Evolutionary conservation across 805 yeast genomes (phyloP).

Genomic region (Starmera pachycereana): DNA sequence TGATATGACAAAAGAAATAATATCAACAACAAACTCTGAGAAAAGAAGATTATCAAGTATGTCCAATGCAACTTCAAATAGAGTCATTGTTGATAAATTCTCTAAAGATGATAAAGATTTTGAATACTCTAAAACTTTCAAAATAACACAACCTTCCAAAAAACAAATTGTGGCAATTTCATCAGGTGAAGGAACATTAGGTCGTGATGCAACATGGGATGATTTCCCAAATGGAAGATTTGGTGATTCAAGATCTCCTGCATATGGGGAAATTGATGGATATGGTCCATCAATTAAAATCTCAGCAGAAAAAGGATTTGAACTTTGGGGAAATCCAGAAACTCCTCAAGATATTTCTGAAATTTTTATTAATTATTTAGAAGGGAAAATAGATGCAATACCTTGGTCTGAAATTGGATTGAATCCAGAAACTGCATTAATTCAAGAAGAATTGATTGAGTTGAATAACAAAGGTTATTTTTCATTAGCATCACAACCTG

Average conservation of each 20-base stretch:
- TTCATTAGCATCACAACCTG: conserved; percentile 94
- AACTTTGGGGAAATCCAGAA: conserved; percentile 75
- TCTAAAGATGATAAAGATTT: conserved; percentile 17
- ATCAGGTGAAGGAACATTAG: conserved; percentile 73
- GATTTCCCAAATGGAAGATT: conserved; percentile 94
- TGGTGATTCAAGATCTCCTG: conserved; percentile 92
- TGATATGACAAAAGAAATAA: conserved; percentile 10
- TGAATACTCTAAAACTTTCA: conserved; percentile 14
- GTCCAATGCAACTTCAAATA: conserved; percentile 27
- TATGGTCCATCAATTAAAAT: conserved; percentile 89
- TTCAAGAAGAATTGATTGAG: conserved; percentile 82
- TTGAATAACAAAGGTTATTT: conserved; percentile 67
- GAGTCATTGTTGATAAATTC: conserved; percentile 23
- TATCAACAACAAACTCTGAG: background rate
- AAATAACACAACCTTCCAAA: conserved; percentile 28
- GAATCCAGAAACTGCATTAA: conserved; percentile 82
- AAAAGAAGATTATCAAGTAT: conserved; percentile 13
- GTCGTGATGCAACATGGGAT: conserved; percentile 93
- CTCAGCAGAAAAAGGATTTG: conserved; percentile 52
- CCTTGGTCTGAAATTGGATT: conserved; percentile 92
- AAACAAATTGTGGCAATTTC: conserved; percentile 66
- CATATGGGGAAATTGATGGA: conserved; percentile 96
- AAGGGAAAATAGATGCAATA: conserved; percentile 62
- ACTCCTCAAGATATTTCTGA: conserved; percentile 47
- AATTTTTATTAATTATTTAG: conserved; percentile 62